Evolutionary conservation across 306 rosid species (phyloP).

Genomic region (Chamaecrista fasciculata): DNA sequence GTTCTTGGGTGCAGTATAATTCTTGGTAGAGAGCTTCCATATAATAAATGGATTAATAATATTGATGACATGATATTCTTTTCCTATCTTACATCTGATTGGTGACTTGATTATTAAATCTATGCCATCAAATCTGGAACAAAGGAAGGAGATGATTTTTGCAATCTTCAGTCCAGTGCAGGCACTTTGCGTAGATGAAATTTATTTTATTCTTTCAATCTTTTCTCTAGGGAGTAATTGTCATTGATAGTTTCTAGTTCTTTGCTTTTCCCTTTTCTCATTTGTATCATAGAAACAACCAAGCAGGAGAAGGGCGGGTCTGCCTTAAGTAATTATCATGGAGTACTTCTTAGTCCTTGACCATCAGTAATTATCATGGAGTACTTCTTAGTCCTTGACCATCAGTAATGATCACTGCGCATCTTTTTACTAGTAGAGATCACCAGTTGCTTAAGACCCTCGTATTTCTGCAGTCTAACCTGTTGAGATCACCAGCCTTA

Average conservation of each 20-base stretch:
- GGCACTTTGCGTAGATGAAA: not conserved
- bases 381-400: too few species aligned
- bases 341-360: too few species aligned
- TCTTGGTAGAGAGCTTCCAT: not conserved
- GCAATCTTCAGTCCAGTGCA: not conserved
- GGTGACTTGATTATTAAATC: not conserved
- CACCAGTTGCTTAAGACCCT: not conserved
- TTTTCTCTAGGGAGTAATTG: not conserved
- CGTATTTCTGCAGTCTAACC: not conserved
- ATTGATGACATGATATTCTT: not conserved
- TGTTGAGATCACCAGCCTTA: not conserved
- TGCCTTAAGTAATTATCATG: too few species aligned
- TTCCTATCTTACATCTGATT: not conserved
- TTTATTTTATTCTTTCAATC: not conserved
- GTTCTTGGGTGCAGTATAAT: not conserved
- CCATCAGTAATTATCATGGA: too few species aligned
- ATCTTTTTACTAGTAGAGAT: not conserved
- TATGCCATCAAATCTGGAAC: not conserved
- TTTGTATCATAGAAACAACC: not conserved
- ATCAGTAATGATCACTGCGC: not conserved
- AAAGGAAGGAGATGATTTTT: not conserved
- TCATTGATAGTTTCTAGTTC: not conserved
- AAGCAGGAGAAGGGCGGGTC: too few species aligned
- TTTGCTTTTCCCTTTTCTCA: too few species aligned
- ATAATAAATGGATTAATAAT: not conserved